Base-by-base conservation (phyloP, 2,329 filamentous ascomycete genomes). In the Stachybotrys echinatus region DNA sequence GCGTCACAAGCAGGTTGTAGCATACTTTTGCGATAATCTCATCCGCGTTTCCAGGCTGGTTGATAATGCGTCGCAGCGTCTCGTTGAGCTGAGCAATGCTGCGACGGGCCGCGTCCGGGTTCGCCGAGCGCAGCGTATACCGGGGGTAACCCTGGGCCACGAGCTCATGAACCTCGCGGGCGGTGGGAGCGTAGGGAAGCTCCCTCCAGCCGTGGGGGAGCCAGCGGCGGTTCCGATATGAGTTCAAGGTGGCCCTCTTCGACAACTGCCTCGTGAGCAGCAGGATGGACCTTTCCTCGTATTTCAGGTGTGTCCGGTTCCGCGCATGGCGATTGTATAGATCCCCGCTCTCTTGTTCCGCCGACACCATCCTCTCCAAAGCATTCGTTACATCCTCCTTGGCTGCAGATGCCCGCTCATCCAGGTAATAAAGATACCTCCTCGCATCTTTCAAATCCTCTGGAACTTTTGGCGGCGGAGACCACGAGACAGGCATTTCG, bases 1-100 rank as follows among this genome's bases (percentile, higher is more conserved):
- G 64, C 3, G 81, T 83, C 4, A 81, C 70, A 17, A 89, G 74
- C 3, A 94, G 69, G 60, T 89, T 89, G 65, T 85, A 84, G 64
- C 79, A 82, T 48, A 83, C 71, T 38, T 63, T 61, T 39, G 66
- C 68, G 23, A 71, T 60, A 49, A 58, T 66, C 48, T 34, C 27
- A 34, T 14, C 14, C 27, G 10, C 27, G 10, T 34, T 5, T 34
- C 27, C 5, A 14, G n/a, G n/a, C n/a, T n/a, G n/a, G 14, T 55
- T 50, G 18, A 68, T 50, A 17, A 68, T 54, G n/a, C 58, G 42
- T 34, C 67, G 57, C 12, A 70, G 52, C 4, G 57, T 57, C 42
- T 50, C 50, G 49, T 70, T 71, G 18, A 71, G 48, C 7, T 23
- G 6, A 3, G 47, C 10, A 5, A 61, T 63, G 38, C 63, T 65